These are phyloP conservation scores for Cerioporus squamosus DNA, from an alignment of 1,284 basidiomycete genomes.

Conservation along the genomic window DNA sequence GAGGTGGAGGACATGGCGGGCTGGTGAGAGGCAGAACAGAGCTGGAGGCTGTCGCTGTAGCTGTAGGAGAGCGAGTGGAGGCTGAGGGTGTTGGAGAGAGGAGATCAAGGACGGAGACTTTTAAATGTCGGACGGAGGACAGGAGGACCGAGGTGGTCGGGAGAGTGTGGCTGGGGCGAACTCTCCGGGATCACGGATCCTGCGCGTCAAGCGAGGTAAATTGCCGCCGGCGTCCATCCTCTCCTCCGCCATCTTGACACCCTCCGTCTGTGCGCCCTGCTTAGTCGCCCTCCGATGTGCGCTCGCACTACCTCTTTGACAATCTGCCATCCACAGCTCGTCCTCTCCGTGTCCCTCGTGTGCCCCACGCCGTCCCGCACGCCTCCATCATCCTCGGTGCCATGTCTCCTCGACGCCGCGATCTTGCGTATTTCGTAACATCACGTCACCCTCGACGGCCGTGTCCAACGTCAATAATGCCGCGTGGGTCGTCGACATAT, in stretches of 20 bases:
- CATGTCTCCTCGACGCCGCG: background rate
- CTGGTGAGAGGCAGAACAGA: background rate
- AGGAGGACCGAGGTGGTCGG: constrained; percentile 25
- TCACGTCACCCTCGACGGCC: background rate
- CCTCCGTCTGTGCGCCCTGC: constrained; percentile 1
- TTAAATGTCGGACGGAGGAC: constrained; percentile 9
- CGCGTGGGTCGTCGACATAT: background rate
- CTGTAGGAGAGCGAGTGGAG: constrained; percentile 3
- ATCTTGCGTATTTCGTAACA: background rate
- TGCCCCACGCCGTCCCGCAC: background rate
- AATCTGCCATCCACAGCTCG: background rate
- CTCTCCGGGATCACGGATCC: constrained; percentile 22
- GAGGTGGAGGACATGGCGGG: constrained; percentile 14
- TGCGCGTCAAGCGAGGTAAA: constrained; percentile 6
- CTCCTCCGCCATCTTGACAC: constrained; percentile 1
- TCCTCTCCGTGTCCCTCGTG: background rate
- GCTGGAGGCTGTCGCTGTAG: constrained; percentile 2
- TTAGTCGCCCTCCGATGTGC: constrained; percentile 18
- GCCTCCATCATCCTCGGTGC: background rate
- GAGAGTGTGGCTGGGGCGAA: constrained; percentile 7
- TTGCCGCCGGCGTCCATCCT: constrained; percentile 17
- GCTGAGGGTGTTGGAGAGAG: constrained; percentile 11
- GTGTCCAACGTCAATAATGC: background rate
- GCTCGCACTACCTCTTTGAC: background rate
- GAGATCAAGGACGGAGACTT: background rate